phyloP scores from a whole-genome alignment of 768 basidiomycete genomes.

The Sporobolomyces pararoseus region DNA sequence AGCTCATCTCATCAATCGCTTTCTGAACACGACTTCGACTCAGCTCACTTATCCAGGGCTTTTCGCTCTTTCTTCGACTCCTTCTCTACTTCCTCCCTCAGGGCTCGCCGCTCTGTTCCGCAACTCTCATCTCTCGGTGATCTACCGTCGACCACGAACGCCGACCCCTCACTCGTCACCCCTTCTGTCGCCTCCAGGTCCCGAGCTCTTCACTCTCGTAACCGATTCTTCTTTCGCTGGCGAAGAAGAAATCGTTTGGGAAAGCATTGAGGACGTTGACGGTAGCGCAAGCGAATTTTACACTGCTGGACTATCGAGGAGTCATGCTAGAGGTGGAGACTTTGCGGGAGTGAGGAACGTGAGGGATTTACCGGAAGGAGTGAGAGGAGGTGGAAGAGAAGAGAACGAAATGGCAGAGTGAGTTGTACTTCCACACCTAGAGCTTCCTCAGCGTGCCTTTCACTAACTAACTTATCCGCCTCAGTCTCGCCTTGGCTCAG shows the following conservation, averaged over 20 bases:
- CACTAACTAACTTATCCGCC: too few species aligned
- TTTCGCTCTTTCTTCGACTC: slow-evolving; percentile 64
- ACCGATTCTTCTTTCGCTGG: slow-evolving; percentile 76
- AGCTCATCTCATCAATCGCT: slow-evolving; percentile 65
- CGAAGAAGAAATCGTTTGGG: slow-evolving; percentile 82
- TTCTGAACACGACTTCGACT: slow-evolving; percentile 64
- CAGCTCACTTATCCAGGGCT: slow-evolving; percentile 86
- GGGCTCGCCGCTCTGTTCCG: slow-evolving; percentile 83
- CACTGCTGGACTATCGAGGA: slow-evolving; percentile 65
- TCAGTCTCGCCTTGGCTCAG: slow-evolving; percentile 66
- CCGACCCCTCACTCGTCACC: background rate
- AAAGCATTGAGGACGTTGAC: slow-evolving; percentile 81
- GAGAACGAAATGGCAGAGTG: slow-evolving; percentile 57
- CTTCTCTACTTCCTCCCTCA: slow-evolving; percentile 51
- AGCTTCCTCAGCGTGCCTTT: too few species aligned
- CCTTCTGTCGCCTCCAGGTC: slow-evolving; percentile 37
- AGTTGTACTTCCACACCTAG: slow-evolving; percentile 17
- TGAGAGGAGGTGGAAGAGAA: slow-evolving; percentile 38
- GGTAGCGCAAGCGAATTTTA: slow-evolving; percentile 73
- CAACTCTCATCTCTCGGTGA: slow-evolving; percentile 80
- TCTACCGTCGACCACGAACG: slow-evolving; percentile 56
- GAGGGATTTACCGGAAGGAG: slow-evolving; percentile 48
- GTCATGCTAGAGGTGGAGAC: slow-evolving; percentile 62
- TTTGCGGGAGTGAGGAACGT: slow-evolving; percentile 50
- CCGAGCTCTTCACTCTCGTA: slow-evolving; percentile 71